These are phyloP conservation scores for Scytalidium sp. DNA, from an alignment of 2,329 filamentous ascomycete genomes.

Conservation along the genomic window DNA sequence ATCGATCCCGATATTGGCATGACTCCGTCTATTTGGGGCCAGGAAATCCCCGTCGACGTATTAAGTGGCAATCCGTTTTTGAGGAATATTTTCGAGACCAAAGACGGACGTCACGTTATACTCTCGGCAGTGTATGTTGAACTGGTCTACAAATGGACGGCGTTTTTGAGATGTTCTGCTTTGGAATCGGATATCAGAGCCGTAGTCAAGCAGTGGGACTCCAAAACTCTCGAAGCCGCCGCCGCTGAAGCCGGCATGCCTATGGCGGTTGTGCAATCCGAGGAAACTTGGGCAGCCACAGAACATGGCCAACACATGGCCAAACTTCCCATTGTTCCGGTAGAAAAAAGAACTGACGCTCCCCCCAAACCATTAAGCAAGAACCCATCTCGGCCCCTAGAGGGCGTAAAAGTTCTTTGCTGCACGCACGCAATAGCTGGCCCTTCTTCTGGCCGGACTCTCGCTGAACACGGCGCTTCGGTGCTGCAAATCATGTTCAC, in stretches of 20 bases:
- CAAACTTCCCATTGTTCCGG: neutral
- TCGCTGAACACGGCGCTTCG: neutral
- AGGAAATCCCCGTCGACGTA: neutral
- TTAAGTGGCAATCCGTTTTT: neutral
- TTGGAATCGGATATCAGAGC: neutral
- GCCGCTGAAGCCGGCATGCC: neutral
- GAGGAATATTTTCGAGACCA: neutral
- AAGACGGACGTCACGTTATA: neutral
- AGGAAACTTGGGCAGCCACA: neutral
- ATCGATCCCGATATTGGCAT: neutral
- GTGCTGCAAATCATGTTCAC: neutral
- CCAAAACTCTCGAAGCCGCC: neutral
- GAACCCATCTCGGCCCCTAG: neutral
- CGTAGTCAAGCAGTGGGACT: neutral
- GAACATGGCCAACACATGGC: neutral
- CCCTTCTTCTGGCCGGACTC: neutral
- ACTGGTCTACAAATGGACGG: neutral
- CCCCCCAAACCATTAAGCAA: too few relatives aligned
- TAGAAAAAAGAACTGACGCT: neutral
- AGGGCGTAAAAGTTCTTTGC: neutral
- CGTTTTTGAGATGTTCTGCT: neutral
- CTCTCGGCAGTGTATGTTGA: neutral
- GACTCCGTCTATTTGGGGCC: neutral
- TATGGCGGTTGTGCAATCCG: neutral
- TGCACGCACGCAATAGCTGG: neutral